Percentiles rank a stretch among this genome's conserved stretches.
phyloP scores from a whole-genome alignment of 306 rosid genomes.

The Cicer pinnatifidum region DNA sequence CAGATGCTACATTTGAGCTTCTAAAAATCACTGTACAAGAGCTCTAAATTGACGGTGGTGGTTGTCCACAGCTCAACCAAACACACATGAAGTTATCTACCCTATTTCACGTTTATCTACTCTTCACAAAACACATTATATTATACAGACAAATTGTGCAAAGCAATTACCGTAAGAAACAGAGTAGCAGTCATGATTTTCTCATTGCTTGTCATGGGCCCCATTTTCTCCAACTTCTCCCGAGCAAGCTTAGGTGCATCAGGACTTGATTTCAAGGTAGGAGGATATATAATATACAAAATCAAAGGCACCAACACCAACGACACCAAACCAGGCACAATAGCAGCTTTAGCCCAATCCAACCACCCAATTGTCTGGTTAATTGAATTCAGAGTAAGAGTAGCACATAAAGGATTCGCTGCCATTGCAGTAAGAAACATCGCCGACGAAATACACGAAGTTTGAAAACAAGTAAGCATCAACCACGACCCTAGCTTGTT shows the following conservation, averaged over 20 bases:
- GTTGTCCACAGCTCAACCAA: no score
- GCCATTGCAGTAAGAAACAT: conserved; percentile 99
- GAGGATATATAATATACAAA: conserved; percentile 83
- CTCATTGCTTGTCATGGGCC: conserved; percentile 80
- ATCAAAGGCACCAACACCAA: conserved; percentile 84
- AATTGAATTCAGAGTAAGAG: conserved; percentile 70
- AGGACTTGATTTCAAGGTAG: conserved; percentile 81
- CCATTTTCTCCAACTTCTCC: conserved; percentile 90
- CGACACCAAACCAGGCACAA: conserved; percentile 89
- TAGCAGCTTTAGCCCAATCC: conserved; percentile 91
- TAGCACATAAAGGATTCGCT: conserved; percentile 90
- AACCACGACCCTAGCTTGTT: conserved; percentile 78
- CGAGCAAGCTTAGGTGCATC: conserved; percentile 93
- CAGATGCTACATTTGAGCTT: no score
- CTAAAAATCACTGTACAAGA: no score
- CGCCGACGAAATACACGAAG: conserved; percentile 91
- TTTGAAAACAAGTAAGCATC: conserved; percentile 97
- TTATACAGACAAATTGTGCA: not conserved
- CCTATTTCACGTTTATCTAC: not conserved
- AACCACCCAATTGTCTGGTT: conserved; percentile 93
- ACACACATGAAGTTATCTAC: not conserved
- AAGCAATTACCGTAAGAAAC: conserved; percentile 74
- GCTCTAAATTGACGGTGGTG: no score
- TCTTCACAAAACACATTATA: not conserved
- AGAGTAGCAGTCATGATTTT: conserved; percentile 87